Evolutionary conservation across 2,329 filamentous ascomycete genomes (phyloP).

Genomic region (Trichophyton mentagrophytes): DNA sequence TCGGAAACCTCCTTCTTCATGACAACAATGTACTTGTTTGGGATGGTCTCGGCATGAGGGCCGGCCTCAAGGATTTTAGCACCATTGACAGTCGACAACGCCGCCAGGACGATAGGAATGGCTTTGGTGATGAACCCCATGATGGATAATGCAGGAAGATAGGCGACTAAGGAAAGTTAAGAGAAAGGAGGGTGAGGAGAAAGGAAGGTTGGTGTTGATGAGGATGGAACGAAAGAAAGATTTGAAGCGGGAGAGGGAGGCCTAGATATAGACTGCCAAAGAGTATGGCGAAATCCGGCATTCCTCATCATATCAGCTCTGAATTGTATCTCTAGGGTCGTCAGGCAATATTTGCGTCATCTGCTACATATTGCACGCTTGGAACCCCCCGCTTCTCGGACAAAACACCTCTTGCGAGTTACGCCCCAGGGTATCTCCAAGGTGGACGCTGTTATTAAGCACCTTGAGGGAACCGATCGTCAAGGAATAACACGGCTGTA

Average conservation of each 20-base stretch:
- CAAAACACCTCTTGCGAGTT: not conserved
- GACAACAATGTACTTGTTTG: slow-evolving; percentile 9
- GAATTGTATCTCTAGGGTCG: not conserved
- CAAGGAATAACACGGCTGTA: not conserved
- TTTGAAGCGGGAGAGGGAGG: not conserved
- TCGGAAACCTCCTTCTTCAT: slow-evolving; percentile 6
- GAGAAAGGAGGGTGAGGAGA: not conserved
- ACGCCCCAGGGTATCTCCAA: not conserved
- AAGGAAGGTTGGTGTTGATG: not conserved
- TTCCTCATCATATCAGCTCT: not conserved
- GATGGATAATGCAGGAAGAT: not conserved
- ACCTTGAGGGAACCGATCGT: not conserved
- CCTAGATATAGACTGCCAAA: not conserved
- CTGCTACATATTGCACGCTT: not conserved
- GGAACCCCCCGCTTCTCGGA: not conserved
- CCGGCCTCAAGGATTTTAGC: slow-evolving; percentile 4
- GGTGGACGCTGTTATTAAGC: not conserved
- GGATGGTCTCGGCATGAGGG: slow-evolving; percentile 1
- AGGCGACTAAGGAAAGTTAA: not conserved
- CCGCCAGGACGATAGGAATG: slow-evolving; percentile 6
- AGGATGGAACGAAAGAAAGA: not conserved
- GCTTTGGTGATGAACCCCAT: slow-evolving; percentile 7
- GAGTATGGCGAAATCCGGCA: not conserved
- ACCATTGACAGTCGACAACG: slow-evolving; percentile 5
- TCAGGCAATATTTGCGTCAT: not conserved